Percentiles rank a stretch among this genome's conserved stretches.
phyloP scores from a whole-genome alignment of 306 rosid species.

The Castanea mollissima region DNA sequence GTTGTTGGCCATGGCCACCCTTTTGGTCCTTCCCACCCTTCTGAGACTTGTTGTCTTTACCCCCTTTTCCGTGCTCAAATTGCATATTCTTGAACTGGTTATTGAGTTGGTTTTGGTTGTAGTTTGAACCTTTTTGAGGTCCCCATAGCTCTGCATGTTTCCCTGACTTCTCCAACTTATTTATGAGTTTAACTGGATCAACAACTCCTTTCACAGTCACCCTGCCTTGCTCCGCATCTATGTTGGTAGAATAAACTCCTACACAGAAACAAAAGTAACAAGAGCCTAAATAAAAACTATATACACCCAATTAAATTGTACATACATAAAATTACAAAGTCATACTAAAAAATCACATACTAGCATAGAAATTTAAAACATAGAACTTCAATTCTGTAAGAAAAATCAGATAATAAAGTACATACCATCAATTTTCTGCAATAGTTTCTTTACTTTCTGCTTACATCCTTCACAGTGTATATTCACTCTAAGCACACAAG shows the following conservation, averaged over 20 bases:
- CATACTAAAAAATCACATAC: background rate
- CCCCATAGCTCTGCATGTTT: conserved; percentile 77
- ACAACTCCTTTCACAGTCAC: conserved; percentile 52
- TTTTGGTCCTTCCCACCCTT: conserved; percentile 44
- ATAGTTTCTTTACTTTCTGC: conserved; percentile 69
- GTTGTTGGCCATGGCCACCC: conserved; percentile 40
- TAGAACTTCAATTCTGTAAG: background rate
- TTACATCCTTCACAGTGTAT: conserved; percentile 90
- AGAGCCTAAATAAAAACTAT: background rate
- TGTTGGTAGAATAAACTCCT: conserved; percentile 52
- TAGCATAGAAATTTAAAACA: background rate
- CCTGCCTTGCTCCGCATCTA: conserved; percentile 61
- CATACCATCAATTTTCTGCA: conserved; percentile 89
- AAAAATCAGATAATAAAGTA: background rate
- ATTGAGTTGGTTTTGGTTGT: conserved; percentile 34
- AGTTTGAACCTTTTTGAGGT: conserved; percentile 41
- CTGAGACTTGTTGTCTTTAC: conserved; percentile 47
- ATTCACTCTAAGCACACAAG: conserved; percentile 67
- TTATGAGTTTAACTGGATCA: conserved; percentile 59
- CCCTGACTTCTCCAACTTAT: conserved; percentile 55
- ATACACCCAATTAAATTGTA: background rate
- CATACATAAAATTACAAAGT: background rate
- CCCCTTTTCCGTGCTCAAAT: conserved; percentile 40
- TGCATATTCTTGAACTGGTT: conserved; percentile 73
- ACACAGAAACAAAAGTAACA: background rate